Percentiles rank a stretch among this genome's conserved stretches.
These are phyloP conservation scores for Trametes elegans DNA, from an alignment of 768 basidiomycete genomes.

Conservation along the genomic window DNA sequence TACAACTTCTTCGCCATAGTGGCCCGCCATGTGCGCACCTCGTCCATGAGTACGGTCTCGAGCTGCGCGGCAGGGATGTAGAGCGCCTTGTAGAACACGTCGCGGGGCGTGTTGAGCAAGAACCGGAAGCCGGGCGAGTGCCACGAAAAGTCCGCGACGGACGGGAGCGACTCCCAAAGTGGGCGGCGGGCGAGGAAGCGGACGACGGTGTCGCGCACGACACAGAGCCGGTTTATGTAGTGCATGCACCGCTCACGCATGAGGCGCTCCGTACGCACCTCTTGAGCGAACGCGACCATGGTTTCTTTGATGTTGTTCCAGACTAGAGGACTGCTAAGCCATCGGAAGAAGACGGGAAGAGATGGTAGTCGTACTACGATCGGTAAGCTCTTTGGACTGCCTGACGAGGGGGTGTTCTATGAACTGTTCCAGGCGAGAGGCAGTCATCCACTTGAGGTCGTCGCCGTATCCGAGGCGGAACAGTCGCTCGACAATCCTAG, in stretches of 20 bases:
- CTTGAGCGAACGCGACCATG: conserved; percentile 4
- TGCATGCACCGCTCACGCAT: conserved; percentile 8
- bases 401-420: conserved; percentile 9
- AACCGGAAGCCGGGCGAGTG: neutral
- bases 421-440: neutral
- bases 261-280: conserved; percentile 8
- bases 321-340: neutral
- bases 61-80: neutral
- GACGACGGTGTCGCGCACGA: conserved; percentile 1
- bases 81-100: neutral
- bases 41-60: neutral
- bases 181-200: conserved; percentile 3
- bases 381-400: conserved; percentile 16
- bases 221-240: conserved; percentile 1
- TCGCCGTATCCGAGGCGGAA: conserved; percentile 4
- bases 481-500: conserved; percentile 6
- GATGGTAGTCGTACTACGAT: conserved; percentile 5
- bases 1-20: conserved; percentile 1
- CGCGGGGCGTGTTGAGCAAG: neutral
- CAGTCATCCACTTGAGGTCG: conserved; percentile 7
- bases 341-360: neutral
- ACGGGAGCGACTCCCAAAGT: neutral
- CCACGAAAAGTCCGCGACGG: conserved; percentile 9
- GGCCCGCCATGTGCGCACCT: neutral
- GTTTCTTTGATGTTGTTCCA: conserved; percentile 17